Conservation (phyloP, 208 protist species). For the Acanthamoeba sp. region DNA sequence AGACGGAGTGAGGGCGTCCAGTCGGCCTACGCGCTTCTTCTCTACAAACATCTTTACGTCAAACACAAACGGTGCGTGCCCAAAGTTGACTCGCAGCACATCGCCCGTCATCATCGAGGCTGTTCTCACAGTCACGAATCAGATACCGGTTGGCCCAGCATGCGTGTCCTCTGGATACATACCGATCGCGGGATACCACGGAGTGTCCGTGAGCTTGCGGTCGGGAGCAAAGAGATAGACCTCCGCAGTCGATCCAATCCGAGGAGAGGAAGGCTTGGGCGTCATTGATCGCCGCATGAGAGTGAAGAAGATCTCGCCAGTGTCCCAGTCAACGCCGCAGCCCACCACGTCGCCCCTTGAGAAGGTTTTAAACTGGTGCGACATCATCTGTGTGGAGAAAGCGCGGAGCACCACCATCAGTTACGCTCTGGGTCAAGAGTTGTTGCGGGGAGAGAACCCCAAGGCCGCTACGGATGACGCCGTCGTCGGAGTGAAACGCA, state of each 20-base stretch:
- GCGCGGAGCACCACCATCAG: too few species aligned
- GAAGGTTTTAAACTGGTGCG: not conserved
- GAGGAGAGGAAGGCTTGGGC: too few species aligned
- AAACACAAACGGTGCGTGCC: not conserved
- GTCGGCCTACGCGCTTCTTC: not conserved
- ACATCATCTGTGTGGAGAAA: too few species aligned
- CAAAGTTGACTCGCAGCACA: slow-evolving; percentile 22
- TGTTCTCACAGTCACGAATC: too few species aligned
- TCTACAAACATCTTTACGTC: not conserved
- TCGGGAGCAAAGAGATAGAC: too few species aligned
- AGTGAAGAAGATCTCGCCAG: not conserved
- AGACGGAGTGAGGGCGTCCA: not conserved
- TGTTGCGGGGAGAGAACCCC: too few species aligned
- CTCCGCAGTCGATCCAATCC: too few species aligned
- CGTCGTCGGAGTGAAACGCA: slow-evolving; percentile 34
- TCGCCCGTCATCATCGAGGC: slow-evolving; percentile 30
- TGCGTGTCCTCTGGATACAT: too few species aligned
- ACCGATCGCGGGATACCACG: not conserved
- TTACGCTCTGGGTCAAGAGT: too few species aligned
- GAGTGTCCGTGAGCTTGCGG: too few species aligned
- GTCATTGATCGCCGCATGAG: too few species aligned
- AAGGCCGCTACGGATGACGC: not conserved
- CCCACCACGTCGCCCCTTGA: not conserved
- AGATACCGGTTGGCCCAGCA: too few species aligned
- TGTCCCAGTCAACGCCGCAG: slow-evolving; percentile 7